These are phyloP conservation scores for Leccinum truebloodii DNA, from an alignment of 768 basidiomycete species.

Conservation along the genomic window DNA sequence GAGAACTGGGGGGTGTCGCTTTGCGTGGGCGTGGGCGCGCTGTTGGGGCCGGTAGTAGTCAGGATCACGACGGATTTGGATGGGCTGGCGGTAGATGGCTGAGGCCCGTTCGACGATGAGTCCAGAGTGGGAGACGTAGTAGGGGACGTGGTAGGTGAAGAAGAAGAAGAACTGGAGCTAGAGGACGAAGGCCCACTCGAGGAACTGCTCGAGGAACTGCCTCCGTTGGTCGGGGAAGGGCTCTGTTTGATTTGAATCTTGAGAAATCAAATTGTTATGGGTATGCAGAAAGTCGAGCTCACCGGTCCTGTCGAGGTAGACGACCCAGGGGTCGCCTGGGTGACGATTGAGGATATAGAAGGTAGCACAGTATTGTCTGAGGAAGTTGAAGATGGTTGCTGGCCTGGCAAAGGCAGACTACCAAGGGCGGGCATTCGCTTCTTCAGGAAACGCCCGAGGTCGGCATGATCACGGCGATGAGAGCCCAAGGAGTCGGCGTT, in stretches of 20 bases:
- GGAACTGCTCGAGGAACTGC: constrained; percentile 11
- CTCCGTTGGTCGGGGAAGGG: constrained; percentile 10
- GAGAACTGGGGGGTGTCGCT: constrained; percentile 19
- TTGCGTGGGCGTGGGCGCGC: constrained; percentile 24
- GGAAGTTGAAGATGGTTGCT: constrained; percentile 19
- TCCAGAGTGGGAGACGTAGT: constrained; percentile 19
- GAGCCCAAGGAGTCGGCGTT: constrained; percentile 46
- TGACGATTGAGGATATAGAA: constrained; percentile 1
- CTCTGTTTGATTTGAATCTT: constrained; percentile 12
- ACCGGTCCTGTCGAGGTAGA: constrained; percentile 24
- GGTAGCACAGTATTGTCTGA: neutral
- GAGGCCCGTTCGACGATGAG: constrained; percentile 15
- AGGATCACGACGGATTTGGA: constrained; percentile 55
- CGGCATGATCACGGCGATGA: constrained; percentile 55
- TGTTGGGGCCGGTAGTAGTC: constrained; percentile 21
- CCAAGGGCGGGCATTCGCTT: constrained; percentile 49
- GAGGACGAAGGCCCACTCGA: constrained; percentile 16
- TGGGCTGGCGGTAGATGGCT: constrained; percentile 22
- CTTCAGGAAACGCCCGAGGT: constrained; percentile 66
- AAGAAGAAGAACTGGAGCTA: constrained; percentile 18
- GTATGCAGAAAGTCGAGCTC: constrained; percentile 7
- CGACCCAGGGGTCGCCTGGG: constrained; percentile 13
- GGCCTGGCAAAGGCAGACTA: neutral
- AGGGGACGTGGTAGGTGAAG: constrained; percentile 21
- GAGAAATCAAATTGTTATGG: neutral